These are phyloP conservation scores for Aspergillus persii DNA, from an alignment of 2,329 filamentous ascomycete genomes.

Conservation along the genomic window DNA sequence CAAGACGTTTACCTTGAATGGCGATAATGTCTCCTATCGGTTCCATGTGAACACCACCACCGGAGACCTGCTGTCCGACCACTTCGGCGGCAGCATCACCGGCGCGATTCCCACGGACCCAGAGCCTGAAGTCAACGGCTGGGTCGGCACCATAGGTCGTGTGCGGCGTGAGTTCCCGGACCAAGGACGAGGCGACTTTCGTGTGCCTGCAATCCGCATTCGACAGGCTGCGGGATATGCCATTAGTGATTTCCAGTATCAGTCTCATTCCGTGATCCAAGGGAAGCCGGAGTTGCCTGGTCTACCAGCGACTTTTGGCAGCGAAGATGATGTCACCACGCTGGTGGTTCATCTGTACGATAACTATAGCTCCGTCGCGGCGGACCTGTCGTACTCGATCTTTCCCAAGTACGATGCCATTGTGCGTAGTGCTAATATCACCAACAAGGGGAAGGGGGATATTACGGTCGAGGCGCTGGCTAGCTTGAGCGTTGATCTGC, in stretches of 20 bases:
- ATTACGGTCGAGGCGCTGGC: conserved; percentile 58
- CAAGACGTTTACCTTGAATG: conserved; percentile 57
- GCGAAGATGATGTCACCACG: conserved; percentile 56
- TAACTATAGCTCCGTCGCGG: conserved; percentile 56
- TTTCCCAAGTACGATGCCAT: conserved; percentile 63
- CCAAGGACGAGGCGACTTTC: conserved; percentile 62
- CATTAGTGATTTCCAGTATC: conserved; percentile 58
- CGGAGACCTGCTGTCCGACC: conserved; percentile 59
- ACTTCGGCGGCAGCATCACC: conserved; percentile 58
- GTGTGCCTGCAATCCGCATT: conserved; percentile 61
- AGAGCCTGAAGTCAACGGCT: conserved; percentile 46
- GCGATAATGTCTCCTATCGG: conserved; percentile 58
- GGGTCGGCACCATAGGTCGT: conserved; percentile 53
- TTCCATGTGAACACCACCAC: conserved; percentile 60
- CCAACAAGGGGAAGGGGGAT: conserved; percentile 55
- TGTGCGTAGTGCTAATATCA: conserved; percentile 60
- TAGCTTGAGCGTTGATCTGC: conserved; percentile 62
- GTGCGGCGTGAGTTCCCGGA: conserved; percentile 63
- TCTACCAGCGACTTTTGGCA: conserved; percentile 60
- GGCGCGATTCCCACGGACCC: conserved; percentile 50
- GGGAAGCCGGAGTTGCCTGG: conserved; percentile 59
- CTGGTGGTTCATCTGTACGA: conserved; percentile 59
- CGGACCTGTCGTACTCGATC: conserved; percentile 61
- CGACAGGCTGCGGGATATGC: conserved; percentile 59
- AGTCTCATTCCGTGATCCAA: conserved; percentile 53